Base-by-base conservation (phyloP, 2,329 filamentous ascomycete species). In the Dactylella cylindrospora region DNA sequence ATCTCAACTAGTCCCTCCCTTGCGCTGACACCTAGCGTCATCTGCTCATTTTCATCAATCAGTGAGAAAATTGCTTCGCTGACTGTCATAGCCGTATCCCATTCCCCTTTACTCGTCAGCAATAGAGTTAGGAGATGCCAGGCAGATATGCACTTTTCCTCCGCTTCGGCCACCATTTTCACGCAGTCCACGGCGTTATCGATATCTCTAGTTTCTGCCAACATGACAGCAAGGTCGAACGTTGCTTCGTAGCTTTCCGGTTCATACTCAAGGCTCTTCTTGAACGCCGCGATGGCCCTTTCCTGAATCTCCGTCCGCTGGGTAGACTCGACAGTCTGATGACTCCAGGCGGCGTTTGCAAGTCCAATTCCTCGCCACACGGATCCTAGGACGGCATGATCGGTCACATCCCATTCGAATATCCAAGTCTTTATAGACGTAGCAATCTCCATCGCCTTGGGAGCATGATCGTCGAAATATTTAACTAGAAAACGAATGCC, bases 91-190 rank as follows among this genome's bases (percentile, higher is more conserved):
- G 93, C 90, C 72, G 87, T 85, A 43, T 82, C 76, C 68, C 87
- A 95, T 65, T 96, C 90, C 66, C 95, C 86, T 66, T 87, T 84
- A 1, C 90, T 88, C 66, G 88, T 95, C 23, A 97, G 75, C 17
- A 97, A 77, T 19, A 98, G 78, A 0, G 89, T 85, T 39, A 98
- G 78, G 12, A 98, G 78, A 75, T 98, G 93, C 90, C 93, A 96
- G 19, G 96, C 74, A 2, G 90, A 85, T 19, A 97, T 83, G 17
- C 67, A 66, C 23, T 66, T 67, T 26, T 69, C 66, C 15, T 69
- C 57, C 45, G 66, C 41, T 10, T 65, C 65, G 12, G 53, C 65
- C n/a, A 82, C 59, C 10, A 46, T 61, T 38, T 66, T 49, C 1
- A 61, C 49, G 12, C 66, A 64, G 41, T 90, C 86, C 62, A 96